phyloP scores from a whole-genome alignment of 2,329 filamentous ascomycete genomes.

The Colletotrichum orbiculare region DNA sequence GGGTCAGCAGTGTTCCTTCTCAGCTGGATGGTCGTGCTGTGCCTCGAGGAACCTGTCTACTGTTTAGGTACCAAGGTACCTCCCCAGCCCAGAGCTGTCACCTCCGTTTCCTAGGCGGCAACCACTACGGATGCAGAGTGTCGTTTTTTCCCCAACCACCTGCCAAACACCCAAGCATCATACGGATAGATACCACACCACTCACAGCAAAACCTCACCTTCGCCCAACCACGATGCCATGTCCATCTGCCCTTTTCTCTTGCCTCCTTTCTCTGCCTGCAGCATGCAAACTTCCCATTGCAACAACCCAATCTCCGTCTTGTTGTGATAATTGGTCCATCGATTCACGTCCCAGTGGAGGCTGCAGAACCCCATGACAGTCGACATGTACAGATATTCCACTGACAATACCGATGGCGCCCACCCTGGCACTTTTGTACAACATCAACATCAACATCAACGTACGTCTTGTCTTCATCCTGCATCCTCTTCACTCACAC shows the following conservation, averaged over 20 bases:
- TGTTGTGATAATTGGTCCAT: constrained; percentile 22
- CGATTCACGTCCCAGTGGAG: constrained; percentile 17
- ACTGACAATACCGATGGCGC: constrained; percentile 11
- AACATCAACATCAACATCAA: constrained; percentile 30
- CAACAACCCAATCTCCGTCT: constrained; percentile 13
- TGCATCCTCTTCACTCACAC: constrained; percentile 6
- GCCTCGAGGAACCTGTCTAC: too few species aligned
- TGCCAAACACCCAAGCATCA: constrained; percentile 8
- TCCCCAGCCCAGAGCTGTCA: too few species aligned
- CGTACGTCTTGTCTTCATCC: constrained; percentile 25
- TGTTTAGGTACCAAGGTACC: too few species aligned
- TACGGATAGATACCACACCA: too few species aligned
- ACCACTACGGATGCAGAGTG: constrained; percentile 1
- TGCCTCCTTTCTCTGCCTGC: constrained; percentile 9
- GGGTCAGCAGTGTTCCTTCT: too few species aligned
- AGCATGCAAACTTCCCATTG: constrained; percentile 26
- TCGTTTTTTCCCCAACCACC: constrained; percentile 27
- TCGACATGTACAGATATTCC: constrained; percentile 33
- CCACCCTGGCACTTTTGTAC: constrained; percentile 18
- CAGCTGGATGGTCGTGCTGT: too few species aligned
- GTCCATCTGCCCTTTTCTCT: neutral
- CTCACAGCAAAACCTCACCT: constrained; percentile 27
- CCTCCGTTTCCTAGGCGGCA: neutral
- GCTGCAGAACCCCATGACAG: constrained; percentile 25
- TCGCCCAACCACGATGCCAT: constrained; percentile 23